A percentile compares a stretch with the other conserved stretches of the same genome.
Conservation (phyloP, 345 rosid species). For the Arabis alpina region DNA sequence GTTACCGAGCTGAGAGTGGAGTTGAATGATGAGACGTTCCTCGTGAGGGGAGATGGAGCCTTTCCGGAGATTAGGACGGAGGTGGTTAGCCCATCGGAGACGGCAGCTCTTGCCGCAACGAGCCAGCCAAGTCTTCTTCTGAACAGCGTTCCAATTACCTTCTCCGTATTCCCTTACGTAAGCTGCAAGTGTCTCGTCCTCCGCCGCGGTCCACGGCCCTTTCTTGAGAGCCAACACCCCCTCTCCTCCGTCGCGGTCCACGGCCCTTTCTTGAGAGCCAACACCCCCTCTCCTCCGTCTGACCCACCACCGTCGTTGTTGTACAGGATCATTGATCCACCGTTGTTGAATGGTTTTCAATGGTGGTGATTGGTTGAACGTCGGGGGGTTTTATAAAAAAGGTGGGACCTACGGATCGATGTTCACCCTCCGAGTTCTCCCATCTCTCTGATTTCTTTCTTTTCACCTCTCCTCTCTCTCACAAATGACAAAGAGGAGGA, state of each 20-base stretch:
- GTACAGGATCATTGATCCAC: constrained; percentile 8
- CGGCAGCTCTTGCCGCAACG: constrained; percentile 60
- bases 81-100: constrained; percentile 57
- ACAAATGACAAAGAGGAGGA: neutral
- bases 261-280: constrained; percentile 50
- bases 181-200: constrained; percentile 47
- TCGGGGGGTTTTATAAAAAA: neutral
- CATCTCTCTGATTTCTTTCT: neutral
- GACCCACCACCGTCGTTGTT: constrained; percentile 16
- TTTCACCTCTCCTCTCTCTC: neutral
- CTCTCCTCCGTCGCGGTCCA: constrained; percentile 31
- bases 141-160: constrained; percentile 60
- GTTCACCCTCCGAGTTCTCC: constrained; percentile 18
- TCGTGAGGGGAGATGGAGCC: constrained; percentile 50
- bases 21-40: constrained; percentile 48
- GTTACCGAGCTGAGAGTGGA: constrained; percentile 52
- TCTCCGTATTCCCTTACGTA: constrained; percentile 54
- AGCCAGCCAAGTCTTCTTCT: constrained; percentile 49
- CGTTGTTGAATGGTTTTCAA: too few relatives aligned
- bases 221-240: constrained; percentile 44
- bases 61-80: constrained; percentile 52
- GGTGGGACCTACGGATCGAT: neutral
- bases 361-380: neutral
- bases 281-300: constrained; percentile 26
- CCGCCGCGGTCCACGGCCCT: constrained; percentile 56